Evolutionary conservation across 306 rosid genomes (phyloP).

Genomic region (Crataegus laevigata): DNA sequence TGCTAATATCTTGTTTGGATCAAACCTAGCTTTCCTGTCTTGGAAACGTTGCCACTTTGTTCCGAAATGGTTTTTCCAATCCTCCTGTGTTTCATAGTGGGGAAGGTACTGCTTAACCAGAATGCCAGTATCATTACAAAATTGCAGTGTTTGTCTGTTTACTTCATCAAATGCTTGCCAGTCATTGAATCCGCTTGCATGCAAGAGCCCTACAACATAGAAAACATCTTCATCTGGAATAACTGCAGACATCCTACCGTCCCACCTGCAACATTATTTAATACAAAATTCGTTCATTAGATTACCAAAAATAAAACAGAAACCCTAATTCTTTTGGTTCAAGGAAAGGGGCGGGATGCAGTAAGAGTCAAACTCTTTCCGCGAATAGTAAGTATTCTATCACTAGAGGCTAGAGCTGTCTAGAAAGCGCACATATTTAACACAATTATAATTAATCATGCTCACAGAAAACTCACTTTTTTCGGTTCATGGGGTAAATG

Average conservation of each 20-base stretch:
- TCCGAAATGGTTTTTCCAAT: conserved; percentile 66
- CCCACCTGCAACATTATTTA: conserved; percentile 50
- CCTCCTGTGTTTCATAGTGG: conserved; percentile 20
- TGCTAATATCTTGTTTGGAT: conserved; percentile 60
- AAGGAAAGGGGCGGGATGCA: neutral
- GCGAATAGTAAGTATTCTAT: no score
- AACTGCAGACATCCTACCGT: conserved; percentile 57
- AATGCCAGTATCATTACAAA: conserved; percentile 38
- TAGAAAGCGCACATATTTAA: neutral
- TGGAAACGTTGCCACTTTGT: conserved; percentile 48
- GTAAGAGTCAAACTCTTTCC: no score
- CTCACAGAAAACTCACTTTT: conserved; percentile 34
- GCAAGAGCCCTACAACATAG: conserved; percentile 43
- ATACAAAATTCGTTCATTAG: neutral
- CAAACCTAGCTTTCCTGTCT: conserved; percentile 41
- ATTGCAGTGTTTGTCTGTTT: conserved; percentile 39
- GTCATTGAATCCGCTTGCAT: conserved; percentile 15
- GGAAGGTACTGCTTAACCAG: conserved; percentile 56
- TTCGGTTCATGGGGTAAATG: conserved; percentile 50
- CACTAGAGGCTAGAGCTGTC: neutral
- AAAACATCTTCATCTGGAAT: conserved; percentile 60
- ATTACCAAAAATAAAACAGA: neutral
- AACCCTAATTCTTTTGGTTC: neutral
- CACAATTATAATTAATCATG: neutral
- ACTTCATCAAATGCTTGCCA: conserved; percentile 29